A percentile compares a stretch with the other conserved stretches of the same genome.
Evolutionary conservation across 106 monocot genomes (phyloP).

Genomic region (Cymbidium sinense): DNA sequence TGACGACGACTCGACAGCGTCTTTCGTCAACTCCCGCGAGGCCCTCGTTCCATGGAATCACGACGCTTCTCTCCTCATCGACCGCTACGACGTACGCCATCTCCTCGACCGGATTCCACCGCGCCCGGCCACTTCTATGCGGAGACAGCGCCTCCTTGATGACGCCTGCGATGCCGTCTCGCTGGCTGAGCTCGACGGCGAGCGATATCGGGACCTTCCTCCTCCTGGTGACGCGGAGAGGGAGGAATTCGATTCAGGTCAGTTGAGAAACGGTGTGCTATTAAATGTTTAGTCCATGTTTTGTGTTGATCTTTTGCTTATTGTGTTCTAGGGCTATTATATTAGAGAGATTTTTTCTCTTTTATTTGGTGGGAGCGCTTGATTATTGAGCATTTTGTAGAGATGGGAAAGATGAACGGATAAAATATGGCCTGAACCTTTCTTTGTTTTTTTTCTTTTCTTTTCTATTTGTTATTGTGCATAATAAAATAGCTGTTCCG

Average conservation of each 20-base stretch:
- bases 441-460: background rate
- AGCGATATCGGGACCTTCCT: conserved; percentile 61
- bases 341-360: background rate
- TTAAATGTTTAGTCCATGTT: background rate
- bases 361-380: background rate
- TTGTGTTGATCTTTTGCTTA: background rate
- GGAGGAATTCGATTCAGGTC: conserved; percentile 3
- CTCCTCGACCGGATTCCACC: conserved; percentile 79
- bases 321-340: background rate
- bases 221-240: conserved; percentile 13
- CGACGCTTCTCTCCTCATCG: conserved; percentile 64
- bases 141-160: conserved; percentile 10
- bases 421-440: background rate
- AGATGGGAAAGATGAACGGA: background rate
- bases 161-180: conserved; percentile 32
- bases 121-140: conserved; percentile 7
- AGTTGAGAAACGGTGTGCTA: background rate
- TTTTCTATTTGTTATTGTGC: background rate
- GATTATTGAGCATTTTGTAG: background rate
- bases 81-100: conserved; percentile 92
- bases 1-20: conserved; percentile 74
- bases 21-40: conserved; percentile 67
- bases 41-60: conserved; percentile 77
- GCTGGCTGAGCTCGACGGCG: conserved; percentile 42
- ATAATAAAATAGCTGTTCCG: background rate